Base-by-base conservation (phyloP, 768 basidiomycete genomes). In the Galerina marginata region DNA sequence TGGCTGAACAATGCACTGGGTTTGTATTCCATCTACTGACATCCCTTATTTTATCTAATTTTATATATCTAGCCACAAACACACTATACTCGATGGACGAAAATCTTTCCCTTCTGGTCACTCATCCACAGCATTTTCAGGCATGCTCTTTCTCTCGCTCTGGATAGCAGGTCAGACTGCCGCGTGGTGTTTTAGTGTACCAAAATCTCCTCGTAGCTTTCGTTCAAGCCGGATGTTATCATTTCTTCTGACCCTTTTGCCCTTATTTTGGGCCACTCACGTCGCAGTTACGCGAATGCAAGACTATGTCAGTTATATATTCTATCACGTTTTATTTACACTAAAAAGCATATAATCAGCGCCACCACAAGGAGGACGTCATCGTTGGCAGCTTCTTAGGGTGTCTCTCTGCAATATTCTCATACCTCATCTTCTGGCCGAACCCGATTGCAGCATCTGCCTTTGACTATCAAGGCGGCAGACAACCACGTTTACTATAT, bases 51-150 rank as follows among this genome's bases (percentile, higher is more conserved):
- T 61, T 20, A 20, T 15, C 29, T 44, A 6, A 42, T 23, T 54
- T 23, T 6, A 48, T 33, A 9, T 15, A 33, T 47, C 36, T 43
- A 62, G 61, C 15, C 38, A 54, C 4, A 39, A 25, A 15, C 52
- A 58, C 12, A 58, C 69, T 10, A 67, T 89, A 26, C 47, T 77
- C 12, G 81, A 83, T 56, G 87, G 86, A 12, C 75, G 86, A 37
- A 77, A 80, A 56, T 89, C 87, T 0, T 90, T 90, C 66, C 88
- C 88, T 6, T 88, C 87, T 10, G 88, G 88, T 6, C 88, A 90
- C 69, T 87, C 88, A 1, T 86, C 87, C 1, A 83, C 84, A 10
- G 88, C 83, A 7, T 89, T 86, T 67, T 78, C 83, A 2, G 87
- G 87, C 33, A 88, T 89, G 85, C 77, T 81, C 23, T 86, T 88